Percentiles rank a stretch among this genome's conserved stretches.
These are phyloP conservation scores for Dentipellis fragilis DNA, from an alignment of 768 basidiomycete genomes.

Conservation along the genomic window DNA sequence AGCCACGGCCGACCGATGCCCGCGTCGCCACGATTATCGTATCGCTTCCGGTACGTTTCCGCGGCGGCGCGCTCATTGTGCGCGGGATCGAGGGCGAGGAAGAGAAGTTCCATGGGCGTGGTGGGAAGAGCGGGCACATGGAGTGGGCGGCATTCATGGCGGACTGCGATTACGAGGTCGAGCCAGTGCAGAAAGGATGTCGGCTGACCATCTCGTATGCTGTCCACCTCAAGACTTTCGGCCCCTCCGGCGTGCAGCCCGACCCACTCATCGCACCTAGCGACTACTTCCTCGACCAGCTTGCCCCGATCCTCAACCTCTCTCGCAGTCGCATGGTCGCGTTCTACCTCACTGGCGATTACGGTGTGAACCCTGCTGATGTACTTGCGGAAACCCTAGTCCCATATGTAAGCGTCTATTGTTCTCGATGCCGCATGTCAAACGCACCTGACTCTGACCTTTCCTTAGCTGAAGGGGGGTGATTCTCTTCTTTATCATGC, in stretches of 20 bases:
- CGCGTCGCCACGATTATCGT: slow-evolving; percentile 65
- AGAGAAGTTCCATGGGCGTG: slow-evolving; percentile 54
- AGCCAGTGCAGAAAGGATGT: slow-evolving; percentile 61
- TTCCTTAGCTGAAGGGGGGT: slow-evolving; percentile 57
- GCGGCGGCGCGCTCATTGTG: slow-evolving; percentile 56
- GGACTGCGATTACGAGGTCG: slow-evolving; percentile 69
- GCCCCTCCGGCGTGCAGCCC: slow-evolving; percentile 36
- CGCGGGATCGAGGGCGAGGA: slow-evolving; percentile 42
- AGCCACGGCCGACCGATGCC: slow-evolving; percentile 51
- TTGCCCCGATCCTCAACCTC: slow-evolving; percentile 63
- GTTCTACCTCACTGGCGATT: slow-evolving; percentile 62
- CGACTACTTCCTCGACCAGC: slow-evolving; percentile 60
- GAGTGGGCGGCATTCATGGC: slow-evolving; percentile 73
- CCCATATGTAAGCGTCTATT: slow-evolving; percentile 44
- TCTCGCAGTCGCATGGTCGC: slow-evolving; percentile 64
- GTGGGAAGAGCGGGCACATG: slow-evolving; percentile 53
- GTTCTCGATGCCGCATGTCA: background rate
- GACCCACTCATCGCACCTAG: slow-evolving; percentile 65
- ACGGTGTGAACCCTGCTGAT: slow-evolving; percentile 61
- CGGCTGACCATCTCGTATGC: slow-evolving; percentile 62
- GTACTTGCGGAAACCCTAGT: slow-evolving; percentile 60
- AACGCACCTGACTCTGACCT: background rate
- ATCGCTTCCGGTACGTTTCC: slow-evolving; percentile 65
- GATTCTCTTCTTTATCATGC: slow-evolving; percentile 71
- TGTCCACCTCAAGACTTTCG: slow-evolving; percentile 60